Base-by-base conservation (phyloP, 257 asterid genomes). In the Nicotiana obtusifolia region DNA sequence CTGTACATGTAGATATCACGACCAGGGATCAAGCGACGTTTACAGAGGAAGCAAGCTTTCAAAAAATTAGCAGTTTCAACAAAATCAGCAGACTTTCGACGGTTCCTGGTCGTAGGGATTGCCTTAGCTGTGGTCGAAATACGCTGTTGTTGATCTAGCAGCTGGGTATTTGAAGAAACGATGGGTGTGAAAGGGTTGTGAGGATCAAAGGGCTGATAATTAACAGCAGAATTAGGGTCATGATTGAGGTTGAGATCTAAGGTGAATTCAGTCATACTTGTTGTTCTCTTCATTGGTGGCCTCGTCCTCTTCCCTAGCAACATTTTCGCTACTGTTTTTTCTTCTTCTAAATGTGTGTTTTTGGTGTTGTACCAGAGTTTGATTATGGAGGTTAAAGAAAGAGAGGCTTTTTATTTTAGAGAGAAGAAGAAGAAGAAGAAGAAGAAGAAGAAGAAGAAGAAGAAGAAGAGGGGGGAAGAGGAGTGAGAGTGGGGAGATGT, bases 1-100 rank as follows among this genome's bases (percentile, higher is more conserved):
- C 83, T 64, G 71, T 80, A 80, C 83, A 80, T 80, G 83, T 80
- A 80, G 83, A 80, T 80, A 47, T 80, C 83, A 2, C 83, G 83
- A n/a, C 60, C 64, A 30, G 83, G 83, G 53, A 80, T 64, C 10
- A 80, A 49, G 33, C 77, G 61, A 22, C 83, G 83, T 64, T 80
- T 80, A 80, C 83, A 80, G 64, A 80, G 77, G 75, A 20, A 80
- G 26, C 83, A 80, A 26, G 77, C 83, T 66, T 66, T 80, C 76
- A 80, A 41, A 19, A 80, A 80, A 80, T 64, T 41, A 19, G 77
- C 77, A 44, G 83, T 80, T 80, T 64, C 83, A 10, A 44, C 5
- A 62, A 61, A 64, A 80, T 80, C 83, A 37, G 76, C 52, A 26
- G 83, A 80, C 22, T 30, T 80, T 31, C 77, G 64, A n/a, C 64